Evolutionary conservation across 805 yeast species (phyloP).

Genomic region (Candida parachauliodes): DNA sequence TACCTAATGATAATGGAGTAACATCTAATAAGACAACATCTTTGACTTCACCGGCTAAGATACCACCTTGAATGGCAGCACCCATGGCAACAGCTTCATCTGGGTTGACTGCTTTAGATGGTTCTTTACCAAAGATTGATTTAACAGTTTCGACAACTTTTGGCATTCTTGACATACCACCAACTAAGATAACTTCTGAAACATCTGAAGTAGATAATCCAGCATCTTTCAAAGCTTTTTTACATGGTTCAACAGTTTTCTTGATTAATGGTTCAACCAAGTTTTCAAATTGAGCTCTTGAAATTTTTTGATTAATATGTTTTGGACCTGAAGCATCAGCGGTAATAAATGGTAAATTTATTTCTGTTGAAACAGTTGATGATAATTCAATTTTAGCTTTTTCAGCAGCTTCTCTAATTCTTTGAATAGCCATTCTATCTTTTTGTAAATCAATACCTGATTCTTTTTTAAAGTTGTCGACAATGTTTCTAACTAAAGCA

Average conservation of each 20-base stretch:
- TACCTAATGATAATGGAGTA: constrained; percentile 88
- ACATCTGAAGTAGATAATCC: constrained; percentile 60
- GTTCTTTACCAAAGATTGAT: constrained; percentile 73
- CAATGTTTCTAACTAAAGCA: constrained; percentile 77
- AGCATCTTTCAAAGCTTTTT: constrained; percentile 81
- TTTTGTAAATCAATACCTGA: constrained; percentile 59
- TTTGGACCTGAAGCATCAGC: constrained; percentile 82
- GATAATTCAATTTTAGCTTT: constrained; percentile 86
- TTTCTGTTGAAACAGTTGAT: constrained; percentile 65
- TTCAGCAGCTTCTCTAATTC: constrained; percentile 85
- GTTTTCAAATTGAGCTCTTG: constrained; percentile 65
- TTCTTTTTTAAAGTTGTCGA: constrained; percentile 74
- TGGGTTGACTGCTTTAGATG: constrained; percentile 91
- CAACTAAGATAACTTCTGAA: constrained; percentile 80
- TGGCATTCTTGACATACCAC: constrained; percentile 94
- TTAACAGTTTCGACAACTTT: constrained; percentile 77
- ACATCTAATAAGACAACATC: constrained; percentile 88
- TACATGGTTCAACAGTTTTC: constrained; percentile 71
- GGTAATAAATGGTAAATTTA: constrained; percentile 81
- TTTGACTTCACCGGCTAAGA: constrained; percentile 89
- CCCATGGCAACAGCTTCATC: constrained; percentile 94
- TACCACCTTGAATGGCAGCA: constrained; percentile 98
- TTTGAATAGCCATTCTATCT: constrained; percentile 77
- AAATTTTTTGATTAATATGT: constrained; percentile 67
- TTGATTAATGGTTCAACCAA: constrained; percentile 67